These are phyloP conservation scores for Tolypocladium tropicale DNA, from an alignment of 2,329 filamentous ascomycete genomes.

Conservation along the genomic window DNA sequence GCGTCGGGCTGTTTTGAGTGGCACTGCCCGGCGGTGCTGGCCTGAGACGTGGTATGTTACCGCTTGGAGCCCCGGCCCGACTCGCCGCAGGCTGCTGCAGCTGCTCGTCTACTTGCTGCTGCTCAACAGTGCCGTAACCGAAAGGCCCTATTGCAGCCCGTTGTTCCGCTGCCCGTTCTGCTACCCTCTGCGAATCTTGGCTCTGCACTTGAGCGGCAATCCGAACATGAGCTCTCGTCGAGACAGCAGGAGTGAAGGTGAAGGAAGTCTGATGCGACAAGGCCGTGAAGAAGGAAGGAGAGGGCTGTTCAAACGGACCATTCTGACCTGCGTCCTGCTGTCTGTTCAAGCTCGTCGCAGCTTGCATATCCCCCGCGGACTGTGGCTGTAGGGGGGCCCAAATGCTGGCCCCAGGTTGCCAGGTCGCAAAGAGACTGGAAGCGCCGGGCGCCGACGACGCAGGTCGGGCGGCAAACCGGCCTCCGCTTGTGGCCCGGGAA, in stretches of 20 bases:
- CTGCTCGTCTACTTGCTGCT: not conserved
- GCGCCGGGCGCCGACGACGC: not conserved
- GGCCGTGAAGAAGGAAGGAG: not conserved
- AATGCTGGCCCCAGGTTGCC: not conserved
- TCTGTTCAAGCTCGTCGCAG: not conserved
- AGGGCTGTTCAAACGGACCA: not conserved
- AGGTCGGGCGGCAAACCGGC: not conserved
- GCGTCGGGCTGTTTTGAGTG: not conserved
- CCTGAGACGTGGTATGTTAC: not conserved
- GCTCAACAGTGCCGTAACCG: not conserved
- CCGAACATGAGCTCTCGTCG: not conserved
- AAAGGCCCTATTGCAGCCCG: not conserved
- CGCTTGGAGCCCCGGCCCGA: not conserved
- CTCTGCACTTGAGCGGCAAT: not conserved
- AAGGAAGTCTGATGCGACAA: not conserved
- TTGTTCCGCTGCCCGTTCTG: not conserved
- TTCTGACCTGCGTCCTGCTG: not conserved
- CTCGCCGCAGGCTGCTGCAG: not conserved
- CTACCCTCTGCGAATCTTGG: not conserved
- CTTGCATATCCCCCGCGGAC: not conserved
- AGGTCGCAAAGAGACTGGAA: not conserved
- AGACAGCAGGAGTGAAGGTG: not conserved
- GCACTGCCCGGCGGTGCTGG: not conserved
- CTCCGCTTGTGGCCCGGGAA: not conserved
- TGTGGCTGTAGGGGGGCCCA: not conserved